Base-by-base conservation (phyloP, 2,329 filamentous ascomycete genomes). In the Exserohilum turcica region DNA sequence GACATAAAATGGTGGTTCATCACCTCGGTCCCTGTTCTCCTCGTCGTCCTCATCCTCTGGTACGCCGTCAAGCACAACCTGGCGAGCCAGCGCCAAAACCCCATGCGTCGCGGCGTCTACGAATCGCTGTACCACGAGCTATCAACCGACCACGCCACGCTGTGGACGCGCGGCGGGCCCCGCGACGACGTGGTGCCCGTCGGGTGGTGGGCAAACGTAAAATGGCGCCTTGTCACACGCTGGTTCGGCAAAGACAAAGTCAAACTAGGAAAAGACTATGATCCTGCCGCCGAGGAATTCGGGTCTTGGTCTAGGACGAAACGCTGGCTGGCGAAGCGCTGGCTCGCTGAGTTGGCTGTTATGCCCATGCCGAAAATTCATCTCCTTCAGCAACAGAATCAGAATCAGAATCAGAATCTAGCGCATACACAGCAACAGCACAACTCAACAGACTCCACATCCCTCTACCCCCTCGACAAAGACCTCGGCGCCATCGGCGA, bases 81-180 rank as follows among this genome's bases (percentile, higher is more conserved):
- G 3, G 71, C 77, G 9, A 67, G 70, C 6, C 70, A 73, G 33
- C 72, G 75, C 37, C 77, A 79, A 53, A 76, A 78, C 6, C 77
- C 78, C 0, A 76, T 79, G 39, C 75, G 78, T 35, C 72, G 80
- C 12, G 80, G 79, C 29, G 73, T 81, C 18, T 83, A 82, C 61
- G 80, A 83, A 59, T 66, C 74, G 5, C 74, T 83, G 12, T 83
- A 80, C 64, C 69, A 76, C 38, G 75, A 81, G 10, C 73, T 83
- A 19, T 74, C 79, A 4, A 72, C 70, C n/a, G 56, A 67, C 3
- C 75, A 81, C 48, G 78, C 81, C 1, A 53, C 67, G 1, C 71
- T 82, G 2, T 84, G 81, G 81, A 78, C 78, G 0, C 71, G 78
- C 0, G 64, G 68, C 10, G 81, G 81, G 0, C 80, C 81, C 0